phyloP scores from a whole-genome alignment of 2,329 filamentous ascomycete species.

The Nemania diffusa region DNA sequence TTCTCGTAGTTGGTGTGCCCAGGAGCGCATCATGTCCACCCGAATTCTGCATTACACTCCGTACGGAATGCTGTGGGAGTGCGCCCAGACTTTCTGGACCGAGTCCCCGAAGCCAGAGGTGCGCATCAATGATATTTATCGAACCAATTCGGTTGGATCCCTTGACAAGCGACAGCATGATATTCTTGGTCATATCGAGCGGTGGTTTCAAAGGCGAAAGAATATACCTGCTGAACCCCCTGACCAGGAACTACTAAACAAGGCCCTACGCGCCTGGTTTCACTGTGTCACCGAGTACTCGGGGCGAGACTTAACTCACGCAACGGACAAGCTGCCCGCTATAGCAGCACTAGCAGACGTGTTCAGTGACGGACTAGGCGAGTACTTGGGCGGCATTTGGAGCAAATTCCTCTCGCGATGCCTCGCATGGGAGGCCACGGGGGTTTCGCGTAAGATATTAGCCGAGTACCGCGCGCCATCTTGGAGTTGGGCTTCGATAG shows the following conservation, averaged over 20 bases:
- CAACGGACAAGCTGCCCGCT: slow-evolving; percentile 3
- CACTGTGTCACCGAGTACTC: slow-evolving; percentile 8
- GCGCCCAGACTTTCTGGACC: background rate
- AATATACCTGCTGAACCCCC: too few relatives aligned
- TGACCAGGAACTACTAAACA: background rate
- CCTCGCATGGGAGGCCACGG: slow-evolving; percentile 1
- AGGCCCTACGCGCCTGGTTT: background rate
- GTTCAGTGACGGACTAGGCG: background rate
- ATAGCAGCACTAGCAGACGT: slow-evolving; percentile 5
- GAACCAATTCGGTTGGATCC: background rate
- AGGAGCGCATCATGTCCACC: slow-evolving; percentile 14
- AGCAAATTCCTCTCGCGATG: background rate
- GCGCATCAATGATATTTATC: background rate
- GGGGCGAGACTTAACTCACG: slow-evolving; percentile 4
- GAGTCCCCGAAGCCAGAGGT: slow-evolving; percentile 2
- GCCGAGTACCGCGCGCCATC: slow-evolving; percentile 3
- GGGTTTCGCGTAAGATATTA: background rate
- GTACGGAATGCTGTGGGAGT: slow-evolving; percentile 15
- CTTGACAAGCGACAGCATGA: slow-evolving; percentile 1
- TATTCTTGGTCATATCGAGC: slow-evolving; percentile 1
- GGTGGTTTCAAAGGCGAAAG: background rate
- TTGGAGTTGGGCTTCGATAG: slow-evolving; percentile 10
- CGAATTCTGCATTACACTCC: slow-evolving; percentile 9
- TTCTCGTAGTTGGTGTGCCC: slow-evolving; percentile 7
- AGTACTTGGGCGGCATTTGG: slow-evolving; percentile 6